Percentiles rank a stretch among this genome's conserved stretches.
These are phyloP conservation scores for Fraxinus latifolia DNA, from an alignment of 305 asterid genomes.

Conservation along the genomic window DNA sequence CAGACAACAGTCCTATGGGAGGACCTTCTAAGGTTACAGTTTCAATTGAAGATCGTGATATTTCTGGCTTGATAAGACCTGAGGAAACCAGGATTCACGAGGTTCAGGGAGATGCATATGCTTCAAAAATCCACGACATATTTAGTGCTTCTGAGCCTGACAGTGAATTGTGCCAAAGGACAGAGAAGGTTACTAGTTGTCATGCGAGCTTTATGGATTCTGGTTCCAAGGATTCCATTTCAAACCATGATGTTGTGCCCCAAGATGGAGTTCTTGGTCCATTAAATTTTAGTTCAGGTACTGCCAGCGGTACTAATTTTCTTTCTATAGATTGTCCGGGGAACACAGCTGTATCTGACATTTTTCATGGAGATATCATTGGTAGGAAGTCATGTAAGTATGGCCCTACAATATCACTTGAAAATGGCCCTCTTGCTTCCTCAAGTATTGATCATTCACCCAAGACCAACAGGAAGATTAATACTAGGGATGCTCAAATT, in stretches of 20 bases:
- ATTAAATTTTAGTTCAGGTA: conserved; percentile 22
- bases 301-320: conserved; percentile 22
- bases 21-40: conserved; percentile 29
- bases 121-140: conserved; percentile 23
- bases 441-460: conserved; percentile 31
- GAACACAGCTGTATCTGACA: conserved; percentile 22
- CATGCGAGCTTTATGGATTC: conserved; percentile 31
- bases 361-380: conserved; percentile 23
- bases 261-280: conserved; percentile 25
- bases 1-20: conserved; percentile 23
- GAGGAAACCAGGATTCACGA: conserved; percentile 25
- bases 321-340: conserved; percentile 26
- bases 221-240: conserved; percentile 28
- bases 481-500: conserved; percentile 32
- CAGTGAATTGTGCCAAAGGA: conserved; percentile 26
- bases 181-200: conserved; percentile 27
- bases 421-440: conserved; percentile 23
- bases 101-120: conserved; percentile 22
- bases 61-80: conserved; percentile 27
- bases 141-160: conserved; percentile 32
- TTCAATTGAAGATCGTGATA: conserved; percentile 28
- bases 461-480: conserved; percentile 44
- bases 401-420: conserved; percentile 26
- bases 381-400: conserved; percentile 22
- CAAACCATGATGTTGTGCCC: conserved; percentile 19